Conservation (phyloP, 306 rosid genomes). For the Myrica gale region DNA sequence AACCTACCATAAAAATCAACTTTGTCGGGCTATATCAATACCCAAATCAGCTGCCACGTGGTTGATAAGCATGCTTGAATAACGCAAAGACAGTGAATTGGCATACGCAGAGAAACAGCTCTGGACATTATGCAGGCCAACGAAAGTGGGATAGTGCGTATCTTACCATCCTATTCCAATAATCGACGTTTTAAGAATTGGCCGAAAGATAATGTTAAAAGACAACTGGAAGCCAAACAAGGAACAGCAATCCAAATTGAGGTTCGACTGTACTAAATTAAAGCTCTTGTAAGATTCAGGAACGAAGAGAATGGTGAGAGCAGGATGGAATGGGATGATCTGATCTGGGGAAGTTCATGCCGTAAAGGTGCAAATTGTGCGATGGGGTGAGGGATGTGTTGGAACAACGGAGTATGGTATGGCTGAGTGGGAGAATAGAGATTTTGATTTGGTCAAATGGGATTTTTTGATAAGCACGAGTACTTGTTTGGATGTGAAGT, state of each 20-base stretch:
- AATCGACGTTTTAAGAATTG: background rate
- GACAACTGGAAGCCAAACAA: background rate
- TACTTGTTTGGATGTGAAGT: too few species aligned
- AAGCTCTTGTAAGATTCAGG: too few species aligned
- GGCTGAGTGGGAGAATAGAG: too few species aligned
- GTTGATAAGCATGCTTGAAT: background rate
- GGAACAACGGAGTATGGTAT: too few species aligned
- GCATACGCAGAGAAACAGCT: background rate
- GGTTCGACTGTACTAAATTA: background rate
- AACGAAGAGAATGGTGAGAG: too few species aligned
- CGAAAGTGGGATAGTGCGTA: background rate
- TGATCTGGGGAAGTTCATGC: too few species aligned
- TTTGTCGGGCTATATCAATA: too few species aligned
- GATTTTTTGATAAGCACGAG: too few species aligned
- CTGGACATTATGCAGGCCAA: background rate
- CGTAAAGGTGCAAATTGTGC: too few species aligned
- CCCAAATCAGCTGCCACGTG: background rate
- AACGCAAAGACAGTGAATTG: background rate
- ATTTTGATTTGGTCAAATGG: too few species aligned
- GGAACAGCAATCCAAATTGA: background rate
- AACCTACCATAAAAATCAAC: background rate
- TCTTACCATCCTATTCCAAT: background rate
- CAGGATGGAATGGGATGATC: too few species aligned
- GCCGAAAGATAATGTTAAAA: background rate
- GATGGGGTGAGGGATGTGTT: too few species aligned